phyloP scores from a whole-genome alignment of 108 stramenopile species.

The Cyclostephanos invisitatus region DNA sequence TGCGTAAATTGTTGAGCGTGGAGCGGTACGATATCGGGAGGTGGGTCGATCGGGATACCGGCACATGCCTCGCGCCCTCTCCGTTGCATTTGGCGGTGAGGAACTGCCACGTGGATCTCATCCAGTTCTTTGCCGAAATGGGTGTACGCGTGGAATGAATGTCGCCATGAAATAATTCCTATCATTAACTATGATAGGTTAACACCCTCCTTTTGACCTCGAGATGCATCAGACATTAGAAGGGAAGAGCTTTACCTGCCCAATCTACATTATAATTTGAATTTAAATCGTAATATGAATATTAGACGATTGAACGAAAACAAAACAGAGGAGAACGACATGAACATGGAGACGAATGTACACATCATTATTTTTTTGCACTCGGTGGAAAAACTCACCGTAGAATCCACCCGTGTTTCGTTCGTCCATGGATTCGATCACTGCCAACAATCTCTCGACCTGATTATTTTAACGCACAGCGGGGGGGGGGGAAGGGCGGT shows the following conservation, averaged over 20 bases:
- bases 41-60: constrained; percentile 53
- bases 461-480: not conserved
- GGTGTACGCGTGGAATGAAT: constrained; percentile 31
- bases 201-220: too few species aligned
- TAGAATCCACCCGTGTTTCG: constrained; percentile 32
- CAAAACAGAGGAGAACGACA: not conserved
- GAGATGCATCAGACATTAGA: not conserved
- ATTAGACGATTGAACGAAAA: not conserved
- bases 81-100: constrained; percentile 61
- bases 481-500: not conserved
- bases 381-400: constrained; percentile 5
- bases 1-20: constrained; percentile 38
- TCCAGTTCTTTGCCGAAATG: constrained; percentile 48
- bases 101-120: constrained; percentile 55
- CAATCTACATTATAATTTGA: constrained; percentile 19
- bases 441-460: constrained; percentile 25
- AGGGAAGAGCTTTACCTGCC: constrained; percentile 40
- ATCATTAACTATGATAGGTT: too few species aligned
- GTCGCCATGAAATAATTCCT: too few species aligned
- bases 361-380: too few species aligned
- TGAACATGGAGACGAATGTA: not conserved
- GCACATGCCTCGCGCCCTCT: constrained; percentile 32
- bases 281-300: not conserved
- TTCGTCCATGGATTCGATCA: constrained; percentile 30
- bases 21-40: constrained; percentile 49